Evolutionary conservation across 495 filamentous ascomycete species (phyloP).

Genomic region (Lasiosphaeris hirsuta): DNA sequence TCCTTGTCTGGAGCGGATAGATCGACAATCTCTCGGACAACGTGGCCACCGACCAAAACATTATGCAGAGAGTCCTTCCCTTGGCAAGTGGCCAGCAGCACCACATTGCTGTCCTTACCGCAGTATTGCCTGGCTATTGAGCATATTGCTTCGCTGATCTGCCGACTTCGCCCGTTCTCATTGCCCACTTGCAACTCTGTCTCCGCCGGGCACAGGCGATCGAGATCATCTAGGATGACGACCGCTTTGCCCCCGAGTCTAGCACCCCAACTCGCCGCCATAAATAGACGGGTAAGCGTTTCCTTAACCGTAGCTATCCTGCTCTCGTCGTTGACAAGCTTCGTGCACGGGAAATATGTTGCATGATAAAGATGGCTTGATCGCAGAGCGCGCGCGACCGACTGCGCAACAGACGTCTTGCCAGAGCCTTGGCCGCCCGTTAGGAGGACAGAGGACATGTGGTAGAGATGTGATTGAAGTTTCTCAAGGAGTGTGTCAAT

Average conservation of each 20-base stretch:
- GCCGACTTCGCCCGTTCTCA: constrained; percentile 86
- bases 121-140: constrained; percentile 81
- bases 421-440: constrained; percentile 86
- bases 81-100: constrained; percentile 86
- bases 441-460: constrained; percentile 83
- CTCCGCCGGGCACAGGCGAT: constrained; percentile 86
- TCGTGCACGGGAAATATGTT: constrained; percentile 77
- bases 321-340: constrained; percentile 81
- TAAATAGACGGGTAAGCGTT: constrained; percentile 75
- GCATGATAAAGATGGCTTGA: constrained; percentile 67
- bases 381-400: constrained; percentile 62
- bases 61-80: constrained; percentile 85
- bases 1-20: constrained; percentile 91
- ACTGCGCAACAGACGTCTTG: constrained; percentile 68
- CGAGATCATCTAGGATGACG: constrained; percentile 88
- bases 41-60: constrained; percentile 72
- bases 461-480: constrained; percentile 66
- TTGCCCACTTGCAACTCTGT: constrained; percentile 88
- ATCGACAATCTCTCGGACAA: constrained; percentile 77
- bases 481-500: constrained; percentile 74
- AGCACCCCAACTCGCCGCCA: constrained; percentile 84
- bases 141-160: constrained; percentile 86
- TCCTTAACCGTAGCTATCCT: constrained; percentile 89
- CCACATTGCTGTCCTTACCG: constrained; percentile 65
- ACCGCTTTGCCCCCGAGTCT: constrained; percentile 76